phyloP scores from a whole-genome alignment of 1,139 yeast genomes.

The Pichia sorboxylosa region DNA sequence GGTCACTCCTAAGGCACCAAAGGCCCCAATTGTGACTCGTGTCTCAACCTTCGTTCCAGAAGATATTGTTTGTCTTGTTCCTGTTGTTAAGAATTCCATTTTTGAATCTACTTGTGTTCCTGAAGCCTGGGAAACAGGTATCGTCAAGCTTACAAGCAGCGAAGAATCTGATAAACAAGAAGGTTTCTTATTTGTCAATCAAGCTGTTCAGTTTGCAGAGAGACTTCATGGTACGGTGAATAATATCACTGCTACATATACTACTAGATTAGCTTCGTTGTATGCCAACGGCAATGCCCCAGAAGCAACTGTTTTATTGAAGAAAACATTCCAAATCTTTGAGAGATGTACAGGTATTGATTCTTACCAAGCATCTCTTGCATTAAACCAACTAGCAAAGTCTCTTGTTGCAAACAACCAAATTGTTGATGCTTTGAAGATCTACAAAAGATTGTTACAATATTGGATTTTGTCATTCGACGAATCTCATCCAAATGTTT shows the following conservation, averaged over 20 bases:
- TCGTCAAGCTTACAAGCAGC: conserved; percentile 29
- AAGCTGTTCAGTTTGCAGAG: conserved; percentile 63
- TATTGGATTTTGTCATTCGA: conserved; percentile 47
- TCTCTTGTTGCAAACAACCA: conserved; percentile 55
- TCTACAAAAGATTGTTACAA: conserved; percentile 49
- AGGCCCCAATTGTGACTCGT: neutral
- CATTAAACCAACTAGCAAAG: conserved; percentile 65
- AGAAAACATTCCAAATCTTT: conserved; percentile 60
- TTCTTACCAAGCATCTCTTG: conserved; percentile 61
- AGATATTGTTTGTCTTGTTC: conserved; percentile 62
- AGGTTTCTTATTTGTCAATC: conserved; percentile 50
- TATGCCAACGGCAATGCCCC: conserved; percentile 20
- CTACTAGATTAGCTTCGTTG: conserved; percentile 7
- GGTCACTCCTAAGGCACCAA: too few species aligned
- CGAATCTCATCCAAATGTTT: conserved; percentile 54
- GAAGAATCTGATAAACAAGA: conserved; percentile 31
- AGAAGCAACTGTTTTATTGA: conserved; percentile 53
- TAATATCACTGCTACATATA: conserved; percentile 60
- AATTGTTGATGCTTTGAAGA: conserved; percentile 48
- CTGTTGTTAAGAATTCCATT: conserved; percentile 60
- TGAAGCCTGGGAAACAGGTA: conserved; percentile 67
- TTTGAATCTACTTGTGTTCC: conserved; percentile 60
- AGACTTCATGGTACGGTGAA: conserved; percentile 79
- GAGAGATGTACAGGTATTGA: conserved; percentile 81
- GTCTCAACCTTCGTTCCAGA: conserved; percentile 35